Evolutionary conservation across 2,329 filamentous ascomycete genomes (phyloP).

Genomic region (Anisogramma anomala): DNA sequence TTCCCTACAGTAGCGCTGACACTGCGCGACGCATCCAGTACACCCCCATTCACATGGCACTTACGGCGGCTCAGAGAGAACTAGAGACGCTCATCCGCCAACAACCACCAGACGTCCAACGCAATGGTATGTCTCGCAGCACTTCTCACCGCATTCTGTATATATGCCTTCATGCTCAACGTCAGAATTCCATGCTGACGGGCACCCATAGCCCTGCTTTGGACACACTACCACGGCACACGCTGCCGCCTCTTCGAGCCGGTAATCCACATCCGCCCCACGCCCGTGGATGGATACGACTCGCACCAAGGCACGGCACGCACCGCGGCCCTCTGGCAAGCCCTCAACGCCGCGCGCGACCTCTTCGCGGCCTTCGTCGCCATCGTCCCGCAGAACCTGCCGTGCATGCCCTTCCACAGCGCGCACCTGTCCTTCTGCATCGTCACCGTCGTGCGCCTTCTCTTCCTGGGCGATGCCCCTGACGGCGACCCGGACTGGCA

Average conservation of each 20-base stretch:
- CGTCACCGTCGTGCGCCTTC: constrained; percentile 25
- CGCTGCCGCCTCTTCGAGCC: constrained; percentile 29
- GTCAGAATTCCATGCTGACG: too few relatives aligned
- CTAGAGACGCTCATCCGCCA: constrained; percentile 19
- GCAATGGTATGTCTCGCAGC: constrained; percentile 19
- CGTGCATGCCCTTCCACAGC: constrained; percentile 22
- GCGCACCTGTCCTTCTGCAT: constrained; percentile 25
- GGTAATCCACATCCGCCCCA: constrained; percentile 21
- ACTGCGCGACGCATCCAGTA: constrained; percentile 14
- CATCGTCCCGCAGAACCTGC: constrained; percentile 19
- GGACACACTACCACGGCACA: constrained; percentile 24
- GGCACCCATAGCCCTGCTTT: constrained; percentile 28
- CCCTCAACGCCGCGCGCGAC: constrained; percentile 21
- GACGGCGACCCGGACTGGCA: constrained; percentile 26
- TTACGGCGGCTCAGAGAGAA: constrained; percentile 24
- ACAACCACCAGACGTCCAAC: constrained; percentile 15
- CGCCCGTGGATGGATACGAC: constrained; percentile 7
- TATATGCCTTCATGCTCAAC: too few relatives aligned
- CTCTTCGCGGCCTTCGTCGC: constrained; percentile 20
- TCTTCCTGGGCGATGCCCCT: constrained; percentile 22
- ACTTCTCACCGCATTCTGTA: too few relatives aligned
- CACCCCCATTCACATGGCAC: constrained; percentile 23
- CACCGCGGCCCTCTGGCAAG: constrained; percentile 27
- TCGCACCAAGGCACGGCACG: constrained; percentile 19
- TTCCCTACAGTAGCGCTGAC: constrained; percentile 17